Base-by-base conservation (phyloP, 768 basidiomycete species). In the Cytidiella melzeri region DNA sequence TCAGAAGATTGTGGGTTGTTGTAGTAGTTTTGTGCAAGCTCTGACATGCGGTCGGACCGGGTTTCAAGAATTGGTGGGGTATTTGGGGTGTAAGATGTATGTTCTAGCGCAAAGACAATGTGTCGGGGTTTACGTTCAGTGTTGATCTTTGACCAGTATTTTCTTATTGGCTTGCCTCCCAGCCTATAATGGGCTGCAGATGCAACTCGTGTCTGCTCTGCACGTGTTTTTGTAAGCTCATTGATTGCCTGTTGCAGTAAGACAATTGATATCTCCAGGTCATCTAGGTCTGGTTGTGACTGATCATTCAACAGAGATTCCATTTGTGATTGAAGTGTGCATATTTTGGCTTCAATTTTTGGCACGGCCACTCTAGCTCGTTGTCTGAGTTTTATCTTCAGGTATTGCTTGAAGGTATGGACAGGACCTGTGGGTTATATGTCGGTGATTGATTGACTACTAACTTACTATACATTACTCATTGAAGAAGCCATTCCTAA, bases 41-140 rank as follows among this genome's bases (percentile, higher is more conserved):
- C 45, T 1, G 54, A 51, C 55, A 58, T 58, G n/a, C 50, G 24
- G 24, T 55, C 48, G 0, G 57, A 58, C 6, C 52, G 5, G 4
- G n/a, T 43, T 37, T 30, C 23, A 34, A 15, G 9, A 7, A 15
- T 7, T 34, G 30, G 30, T 34, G 30, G 30, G 30, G 15, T 34
- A 7, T 7, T 15, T 7, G 30, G 30, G 9, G 15, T 7, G 7
- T 7, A 15, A 15, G 30, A n/a, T n/a, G n/a, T n/a, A n/a, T 34
- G 30, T 34, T 34, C 30, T 34, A 34, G 30, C 30, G 30, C 25
- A 26, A 20, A 44, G 46, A 45, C 43, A 6, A 45, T 11, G 11
- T 50, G 45, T 10, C 48, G 18, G 13, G 48, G 48, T 34, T 45
- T 45, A 9, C 43, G 46, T 5, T 43, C 43, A 5, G 21, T 50